Percentiles rank a stretch among this genome's conserved stretches.
Evolutionary conservation across 164 flowering plant species (phyloP).

Genomic region (Liriodendron chinense): DNA sequence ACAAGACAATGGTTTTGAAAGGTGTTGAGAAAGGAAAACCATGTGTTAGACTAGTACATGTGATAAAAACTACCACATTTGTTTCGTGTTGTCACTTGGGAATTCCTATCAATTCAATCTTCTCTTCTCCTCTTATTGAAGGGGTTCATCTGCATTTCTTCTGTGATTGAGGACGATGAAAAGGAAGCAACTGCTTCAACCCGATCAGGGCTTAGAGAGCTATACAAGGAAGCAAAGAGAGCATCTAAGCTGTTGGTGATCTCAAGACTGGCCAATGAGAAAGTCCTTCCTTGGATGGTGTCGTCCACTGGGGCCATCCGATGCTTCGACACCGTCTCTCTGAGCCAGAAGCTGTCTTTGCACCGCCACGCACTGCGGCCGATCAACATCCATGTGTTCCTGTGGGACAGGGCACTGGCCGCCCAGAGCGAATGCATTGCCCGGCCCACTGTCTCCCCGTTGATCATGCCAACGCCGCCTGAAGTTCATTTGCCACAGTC

Average conservation of each 20-base stretch:
- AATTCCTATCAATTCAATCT: neutral
- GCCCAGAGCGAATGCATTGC: slow-evolving; percentile 19
- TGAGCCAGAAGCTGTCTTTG: slow-evolving; percentile 89
- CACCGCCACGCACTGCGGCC: slow-evolving; percentile 82
- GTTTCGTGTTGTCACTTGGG: neutral
- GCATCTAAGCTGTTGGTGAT: slow-evolving; percentile 58
- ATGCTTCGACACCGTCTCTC: slow-evolving; percentile 87
- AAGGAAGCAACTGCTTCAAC: slow-evolving; percentile 49
- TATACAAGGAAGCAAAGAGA: slow-evolving; percentile 63
- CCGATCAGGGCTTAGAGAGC: slow-evolving; percentile 64
- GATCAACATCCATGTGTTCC: slow-evolving; percentile 61
- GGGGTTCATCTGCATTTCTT: slow-evolving; percentile 90
- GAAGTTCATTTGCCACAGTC: slow-evolving; percentile 10
- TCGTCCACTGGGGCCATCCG: slow-evolving; percentile 76
- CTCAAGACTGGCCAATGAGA: slow-evolving; percentile 75
- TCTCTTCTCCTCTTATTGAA: slow-evolving; percentile 16
- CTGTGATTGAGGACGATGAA: slow-evolving; percentile 52
- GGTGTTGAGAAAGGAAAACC: neutral
- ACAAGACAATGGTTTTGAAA: neutral
- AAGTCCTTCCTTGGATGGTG: slow-evolving; percentile 96
- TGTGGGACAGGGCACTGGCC: slow-evolving; percentile 49
- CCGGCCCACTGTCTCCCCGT: slow-evolving; percentile 20
- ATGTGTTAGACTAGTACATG: too few species aligned
- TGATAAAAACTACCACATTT: too few species aligned
- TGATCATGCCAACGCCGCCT: slow-evolving; percentile 29